Evolutionary conservation across 805 yeast genomes (phyloP), one percentile per base, ranked within the genome.

Genomic region (Candida fluviatilis): DNA sequence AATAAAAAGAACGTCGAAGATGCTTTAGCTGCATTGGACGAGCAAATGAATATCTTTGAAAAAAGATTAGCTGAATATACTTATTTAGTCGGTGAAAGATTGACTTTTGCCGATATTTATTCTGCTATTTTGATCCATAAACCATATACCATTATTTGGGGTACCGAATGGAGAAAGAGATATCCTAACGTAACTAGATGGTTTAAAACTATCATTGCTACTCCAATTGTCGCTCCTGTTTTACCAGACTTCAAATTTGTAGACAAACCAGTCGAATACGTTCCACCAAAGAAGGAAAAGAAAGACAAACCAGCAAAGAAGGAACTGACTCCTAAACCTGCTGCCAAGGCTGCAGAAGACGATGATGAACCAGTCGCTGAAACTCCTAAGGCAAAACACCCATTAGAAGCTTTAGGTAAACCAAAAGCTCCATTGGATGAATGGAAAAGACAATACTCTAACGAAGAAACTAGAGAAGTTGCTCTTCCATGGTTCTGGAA

Each of bases 401-500:
- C 98, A 60, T 79, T 90, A 64, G 95, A 80, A 64, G 71, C 74
- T 43, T 79, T 91, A 49, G 95, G 93, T 55, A 83, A 78, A 62
- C 64, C 87, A 45, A 71, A 74, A 52, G 71, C 81, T 54, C 69
- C 78, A 45, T 57, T 91, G 48, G 97, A 91, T 62, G 93, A 87
- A 69, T 90, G 96, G 95, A 93, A 93, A 81, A 84, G 96, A 75
- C 71, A 71, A 51, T 91, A 93, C 83, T 89, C 97, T 49, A 93
- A 91, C 78, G 91, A 88, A 73, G 98, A 93, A 58, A 91, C 98
- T 63, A 86, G 97, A 73, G 82, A 80, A 63, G 80, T 69, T 51
- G 95, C 97, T 51, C 75, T 91, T 54, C 98, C 98, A 64, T 93
- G 91, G 90, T 93, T 91, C 90, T 93, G 96, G 96, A 60, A 71